A percentile compares a stretch with the other conserved stretches of the same genome.
These are phyloP conservation scores for Starmerella asiatica DNA, from an alignment of 805 yeast species.

Conservation along the genomic window DNA sequence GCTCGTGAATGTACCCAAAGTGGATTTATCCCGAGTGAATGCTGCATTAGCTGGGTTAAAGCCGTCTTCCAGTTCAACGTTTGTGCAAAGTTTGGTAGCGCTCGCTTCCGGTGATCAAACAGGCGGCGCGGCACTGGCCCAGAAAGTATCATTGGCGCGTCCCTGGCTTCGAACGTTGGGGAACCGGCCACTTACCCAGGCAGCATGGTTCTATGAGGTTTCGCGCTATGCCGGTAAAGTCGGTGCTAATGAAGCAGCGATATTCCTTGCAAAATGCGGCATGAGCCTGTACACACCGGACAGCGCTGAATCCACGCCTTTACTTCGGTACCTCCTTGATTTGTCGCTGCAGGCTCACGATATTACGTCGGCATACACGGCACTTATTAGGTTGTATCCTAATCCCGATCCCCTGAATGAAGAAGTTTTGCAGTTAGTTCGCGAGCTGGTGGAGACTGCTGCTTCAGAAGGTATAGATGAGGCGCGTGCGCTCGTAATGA, in stretches of 20 bases:
- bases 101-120: slow-evolving; percentile 4
- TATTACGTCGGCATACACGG: slow-evolving; percentile 27
- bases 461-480: slow-evolving; percentile 26
- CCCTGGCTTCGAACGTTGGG: slow-evolving; percentile 9
- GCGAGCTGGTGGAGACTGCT: slow-evolving; percentile 18
- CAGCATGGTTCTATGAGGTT: slow-evolving; percentile 9
- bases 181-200: slow-evolving; percentile 4
- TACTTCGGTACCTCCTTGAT: slow-evolving; percentile 7
- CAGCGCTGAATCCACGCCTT: neutral
- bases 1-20: slow-evolving; percentile 1
- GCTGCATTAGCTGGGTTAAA: slow-evolving; percentile 1
- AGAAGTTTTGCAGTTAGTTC: slow-evolving; percentile 5
- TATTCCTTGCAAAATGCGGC: slow-evolving; percentile 4
- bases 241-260: slow-evolving; percentile 5
- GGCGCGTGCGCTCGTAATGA: slow-evolving; percentile 29
- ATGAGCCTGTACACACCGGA: neutral
- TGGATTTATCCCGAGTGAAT: neutral
- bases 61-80: neutral
- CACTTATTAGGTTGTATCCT: slow-evolving; percentile 20
- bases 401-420: neutral
- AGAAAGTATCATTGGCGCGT: slow-evolving; percentile 6
- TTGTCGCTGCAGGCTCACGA: slow-evolving; percentile 25
- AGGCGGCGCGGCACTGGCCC: slow-evolving; percentile 4
- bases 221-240: slow-evolving; percentile 9
- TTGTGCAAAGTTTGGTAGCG: slow-evolving; percentile 8